These are phyloP conservation scores for Collybiopsis confluens DNA, from an alignment of 768 basidiomycete species.

Conservation along the genomic window DNA sequence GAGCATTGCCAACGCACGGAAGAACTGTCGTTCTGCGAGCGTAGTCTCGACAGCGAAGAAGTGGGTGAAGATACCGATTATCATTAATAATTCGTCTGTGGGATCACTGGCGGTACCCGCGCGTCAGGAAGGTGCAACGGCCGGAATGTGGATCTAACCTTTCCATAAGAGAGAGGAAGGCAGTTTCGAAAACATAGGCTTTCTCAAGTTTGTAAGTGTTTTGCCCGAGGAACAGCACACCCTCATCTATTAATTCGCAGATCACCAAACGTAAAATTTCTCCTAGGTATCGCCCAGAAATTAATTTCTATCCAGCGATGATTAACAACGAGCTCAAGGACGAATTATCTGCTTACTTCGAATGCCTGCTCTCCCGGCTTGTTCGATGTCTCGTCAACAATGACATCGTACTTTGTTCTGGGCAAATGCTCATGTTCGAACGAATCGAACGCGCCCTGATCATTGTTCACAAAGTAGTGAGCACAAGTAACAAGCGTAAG, in stretches of 20 bases:
- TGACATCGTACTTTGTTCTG: constrained; percentile 89
- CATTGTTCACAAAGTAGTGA: neutral
- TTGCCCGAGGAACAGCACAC: constrained; percentile 96
- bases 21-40: constrained; percentile 93
- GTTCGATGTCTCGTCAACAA: constrained; percentile 91
- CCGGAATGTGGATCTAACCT: constrained; percentile 43
- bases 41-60: constrained; percentile 98
- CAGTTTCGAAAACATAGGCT: constrained; percentile 91
- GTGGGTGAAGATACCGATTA: constrained; percentile 95
- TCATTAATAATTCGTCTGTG: constrained; percentile 94
- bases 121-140: neutral
- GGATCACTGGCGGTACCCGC: constrained; percentile 58
- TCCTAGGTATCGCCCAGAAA: constrained; percentile 92
- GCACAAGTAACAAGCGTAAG: neutral
- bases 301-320: constrained; percentile 66
- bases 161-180: constrained; percentile 96
- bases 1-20: constrained; percentile 87
- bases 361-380: constrained; percentile 96
- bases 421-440: constrained; percentile 93
- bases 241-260: constrained; percentile 93
- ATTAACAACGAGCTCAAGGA: neutral
- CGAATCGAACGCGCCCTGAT: constrained; percentile 94
- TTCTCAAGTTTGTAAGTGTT: constrained; percentile 98
- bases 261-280: constrained; percentile 95
- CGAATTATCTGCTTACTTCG: constrained; percentile 48